Conservation (phyloP, 2,329 filamentous ascomycete species). For the Exophiala xenobiotica region DNA sequence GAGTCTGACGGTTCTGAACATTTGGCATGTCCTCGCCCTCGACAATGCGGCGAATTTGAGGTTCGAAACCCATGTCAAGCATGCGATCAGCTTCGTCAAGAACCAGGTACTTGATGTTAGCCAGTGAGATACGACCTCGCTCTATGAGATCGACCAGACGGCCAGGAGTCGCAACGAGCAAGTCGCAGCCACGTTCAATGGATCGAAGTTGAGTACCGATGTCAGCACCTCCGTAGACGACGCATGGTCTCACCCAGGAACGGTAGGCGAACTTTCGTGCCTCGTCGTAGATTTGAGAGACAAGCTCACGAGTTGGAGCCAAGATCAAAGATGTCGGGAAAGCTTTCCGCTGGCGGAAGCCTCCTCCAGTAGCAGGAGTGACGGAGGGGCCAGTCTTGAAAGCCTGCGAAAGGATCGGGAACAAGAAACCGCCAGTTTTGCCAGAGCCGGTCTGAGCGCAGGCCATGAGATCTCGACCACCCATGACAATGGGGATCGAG, state of each 20-base stretch:
- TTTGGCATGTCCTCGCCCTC: constrained; percentile 97
- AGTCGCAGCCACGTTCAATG: constrained; percentile 95
- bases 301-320: constrained; percentile 94
- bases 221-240: constrained; percentile 98
- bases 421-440: constrained; percentile 99
- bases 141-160: constrained; percentile 97
- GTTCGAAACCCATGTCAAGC: constrained; percentile 99
- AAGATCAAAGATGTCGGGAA: constrained; percentile 95
- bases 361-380: constrained; percentile 65
- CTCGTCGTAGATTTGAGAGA: constrained; percentile 98
- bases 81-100: constrained; percentile 99
- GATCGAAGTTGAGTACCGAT: constrained; percentile 97
- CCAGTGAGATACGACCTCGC: constrained; percentile 93
- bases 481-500: constrained; percentile 98
- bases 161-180: constrained; percentile 94
- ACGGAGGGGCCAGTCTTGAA: constrained; percentile 83
- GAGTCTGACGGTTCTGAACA: constrained; percentile 82
- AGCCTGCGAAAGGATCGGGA: constrained; percentile 97
- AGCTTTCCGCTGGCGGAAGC: constrained; percentile 93
- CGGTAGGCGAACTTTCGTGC: constrained; percentile 97
- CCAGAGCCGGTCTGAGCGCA: constrained; percentile 99
- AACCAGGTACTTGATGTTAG: constrained; percentile 98
- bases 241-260: constrained; percentile 97
- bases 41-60: constrained; percentile 97
- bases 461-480: constrained; percentile 96